Percentiles rank a stretch among this genome's conserved stretches.
phyloP scores from a whole-genome alignment of 225 moss, liverwort and hornwort species.

The Pseudisothecium myosuroides region DNA sequence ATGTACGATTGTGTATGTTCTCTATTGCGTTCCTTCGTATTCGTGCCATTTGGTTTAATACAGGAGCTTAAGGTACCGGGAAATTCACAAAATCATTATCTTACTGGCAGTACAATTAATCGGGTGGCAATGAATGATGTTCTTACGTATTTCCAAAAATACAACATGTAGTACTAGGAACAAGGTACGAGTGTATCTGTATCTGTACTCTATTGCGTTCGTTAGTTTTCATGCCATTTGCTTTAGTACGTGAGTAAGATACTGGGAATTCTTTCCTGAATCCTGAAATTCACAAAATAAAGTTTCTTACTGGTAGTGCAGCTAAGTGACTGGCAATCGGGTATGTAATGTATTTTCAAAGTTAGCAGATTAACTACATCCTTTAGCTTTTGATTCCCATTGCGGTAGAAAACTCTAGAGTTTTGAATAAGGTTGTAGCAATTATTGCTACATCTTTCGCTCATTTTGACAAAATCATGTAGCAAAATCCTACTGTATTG shows the following conservation, averaged over 20 bases:
- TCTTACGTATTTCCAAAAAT: background rate
- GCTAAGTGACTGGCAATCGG: background rate
- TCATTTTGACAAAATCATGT: background rate
- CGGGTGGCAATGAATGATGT: background rate
- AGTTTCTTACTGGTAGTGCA: background rate
- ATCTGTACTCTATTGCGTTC: background rate
- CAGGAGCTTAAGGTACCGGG: background rate
- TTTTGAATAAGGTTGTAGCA: background rate
- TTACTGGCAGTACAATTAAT: background rate
- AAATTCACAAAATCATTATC: background rate
- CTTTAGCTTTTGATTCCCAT: background rate
- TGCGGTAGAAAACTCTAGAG: too few species aligned
- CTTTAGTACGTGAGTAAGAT: background rate
- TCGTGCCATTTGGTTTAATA: too few species aligned
- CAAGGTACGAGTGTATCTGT: background rate
- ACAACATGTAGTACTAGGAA: background rate
- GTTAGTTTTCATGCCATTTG: background rate
- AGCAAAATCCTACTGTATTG: background rate
- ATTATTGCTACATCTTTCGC: background rate
- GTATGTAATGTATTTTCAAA: background rate
- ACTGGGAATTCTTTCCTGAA: background rate
- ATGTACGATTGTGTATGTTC: background rate
- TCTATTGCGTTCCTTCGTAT: too few species aligned
- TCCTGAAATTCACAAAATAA: background rate
- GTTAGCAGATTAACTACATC: background rate